These are phyloP conservation scores for Polygonum aviculare DNA, from an alignment of 148 eudicot genomes.

Conservation along the genomic window DNA sequence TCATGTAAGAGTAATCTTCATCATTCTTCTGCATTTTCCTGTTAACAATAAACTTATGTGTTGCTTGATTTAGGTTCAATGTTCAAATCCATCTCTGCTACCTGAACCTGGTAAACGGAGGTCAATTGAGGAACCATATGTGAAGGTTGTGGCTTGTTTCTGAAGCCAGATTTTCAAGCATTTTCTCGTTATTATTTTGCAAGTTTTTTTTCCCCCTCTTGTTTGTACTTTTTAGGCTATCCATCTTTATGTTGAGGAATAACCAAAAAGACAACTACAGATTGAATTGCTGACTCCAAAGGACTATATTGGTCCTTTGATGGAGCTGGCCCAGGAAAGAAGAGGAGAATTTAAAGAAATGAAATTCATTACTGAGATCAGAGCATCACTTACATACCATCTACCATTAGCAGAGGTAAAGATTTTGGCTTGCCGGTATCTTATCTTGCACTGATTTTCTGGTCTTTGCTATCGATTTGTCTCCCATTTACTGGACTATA, in stretches of 20 bases:
- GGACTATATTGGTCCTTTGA: conserved; percentile 88
- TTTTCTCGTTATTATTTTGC: not conserved
- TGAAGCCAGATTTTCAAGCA: not conserved
- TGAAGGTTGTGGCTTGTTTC: conserved; percentile 46
- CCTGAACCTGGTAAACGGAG: conserved; percentile 88
- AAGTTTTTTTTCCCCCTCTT: not conserved
- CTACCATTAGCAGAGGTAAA: conserved; percentile 91
- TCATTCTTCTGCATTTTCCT: not conserved
- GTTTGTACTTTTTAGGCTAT: not conserved
- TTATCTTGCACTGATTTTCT: not conserved
- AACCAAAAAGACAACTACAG: conserved; percentile 26
- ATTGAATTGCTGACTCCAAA: conserved; percentile 95
- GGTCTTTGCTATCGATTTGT: not conserved
- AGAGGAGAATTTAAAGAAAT: conserved; percentile 94
- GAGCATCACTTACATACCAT: conserved; percentile 71
- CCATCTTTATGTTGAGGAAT: not conserved
- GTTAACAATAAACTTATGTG: not conserved
- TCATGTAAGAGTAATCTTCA: not conserved
- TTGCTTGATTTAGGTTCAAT: conserved; percentile 51
- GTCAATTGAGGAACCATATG: conserved; percentile 88
- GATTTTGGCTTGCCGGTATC: not conserved
- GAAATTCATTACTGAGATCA: conserved; percentile 75
- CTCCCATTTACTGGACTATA: conserved; percentile 3
- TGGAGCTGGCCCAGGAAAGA: conserved; percentile 97
- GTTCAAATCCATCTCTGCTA: conserved; percentile 93